Evolutionary conservation across 2,329 filamentous ascomycete genomes (phyloP), one percentile per base, ranked within the genome.

Genomic region (Ophiobolus disseminans): DNA sequence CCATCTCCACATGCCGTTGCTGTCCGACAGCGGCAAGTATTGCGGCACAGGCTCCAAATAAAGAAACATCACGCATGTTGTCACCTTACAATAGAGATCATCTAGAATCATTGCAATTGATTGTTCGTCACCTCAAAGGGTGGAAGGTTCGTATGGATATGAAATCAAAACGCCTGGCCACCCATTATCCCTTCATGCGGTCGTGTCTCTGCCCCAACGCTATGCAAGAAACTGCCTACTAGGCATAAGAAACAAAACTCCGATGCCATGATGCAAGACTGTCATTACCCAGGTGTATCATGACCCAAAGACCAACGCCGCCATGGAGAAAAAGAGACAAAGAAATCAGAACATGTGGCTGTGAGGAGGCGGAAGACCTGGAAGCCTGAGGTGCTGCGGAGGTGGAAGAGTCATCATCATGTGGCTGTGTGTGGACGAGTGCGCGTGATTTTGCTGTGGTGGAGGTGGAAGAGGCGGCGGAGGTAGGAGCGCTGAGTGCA

Each of bases 311-410:
- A 43, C 20, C 35, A 23, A 38, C 21, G 40, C 36, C 50, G 16
- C 47, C 30, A n/a, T 39, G 23, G 37, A 36, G 26, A 45, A 44
- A 22, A 13, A 31, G 11, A 9, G 17, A 53, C 13, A 17, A 46
- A 58, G 42, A 47, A n/a, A 44, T 49, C 39, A 55, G 30, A 53
- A 58, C 36, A 53, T 21, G 21, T 48, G 48, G 34, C 43, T 45
- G 23, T 49, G 41, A 14, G 46, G 44, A 20, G 45, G 40, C 17
- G 45, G 52, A n/a, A 49, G 42, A 9, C 43, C 46, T 38, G 52
- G 31, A n/a, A 28, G 5, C 9, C 25, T 28, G 25, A n/a, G 25
- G 2, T 9, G 25, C 9, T 10, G 25, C 10, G 9, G 10, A 28
- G 10, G 10, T 5, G 25, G 25, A 10, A 28, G 3, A 28, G 9